Percentiles rank a stretch among this genome's conserved stretches.
phyloP scores from a whole-genome alignment of 306 rosid species.

The Prunus dulcis region DNA sequence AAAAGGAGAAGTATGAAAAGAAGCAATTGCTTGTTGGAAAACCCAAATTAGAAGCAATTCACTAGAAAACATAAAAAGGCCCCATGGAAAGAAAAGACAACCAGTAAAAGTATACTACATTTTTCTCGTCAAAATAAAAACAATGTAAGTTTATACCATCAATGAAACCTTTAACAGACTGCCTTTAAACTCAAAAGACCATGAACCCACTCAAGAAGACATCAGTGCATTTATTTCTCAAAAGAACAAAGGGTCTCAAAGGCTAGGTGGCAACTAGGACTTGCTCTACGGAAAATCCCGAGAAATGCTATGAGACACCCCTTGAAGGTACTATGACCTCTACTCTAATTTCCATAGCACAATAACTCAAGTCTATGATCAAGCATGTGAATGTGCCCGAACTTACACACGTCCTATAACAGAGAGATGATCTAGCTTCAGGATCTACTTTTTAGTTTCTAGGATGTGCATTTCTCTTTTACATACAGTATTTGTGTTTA shows the following conservation, averaged over 20 bases:
- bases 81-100: neutral
- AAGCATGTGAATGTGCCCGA: neutral
- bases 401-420: neutral
- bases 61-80: neutral
- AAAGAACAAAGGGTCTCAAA: neutral
- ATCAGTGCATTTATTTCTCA: neutral
- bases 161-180: neutral
- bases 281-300: neutral
- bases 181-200: neutral
- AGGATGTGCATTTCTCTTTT: neutral
- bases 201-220: neutral
- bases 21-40: neutral
- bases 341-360: neutral
- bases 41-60: neutral
- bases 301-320: neutral
- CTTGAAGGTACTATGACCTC: neutral
- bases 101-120: neutral
- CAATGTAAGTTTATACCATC: neutral
- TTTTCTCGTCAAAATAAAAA: neutral
- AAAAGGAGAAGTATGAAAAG: neutral
- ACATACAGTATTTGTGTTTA: neutral
- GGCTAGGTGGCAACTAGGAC: neutral
- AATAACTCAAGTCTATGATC: neutral
- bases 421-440: constrained; percentile 2
- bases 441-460: neutral